Conservation (phyloP, 2,329 filamentous ascomycete species). For the Sphaerulina vaccinii region DNA sequence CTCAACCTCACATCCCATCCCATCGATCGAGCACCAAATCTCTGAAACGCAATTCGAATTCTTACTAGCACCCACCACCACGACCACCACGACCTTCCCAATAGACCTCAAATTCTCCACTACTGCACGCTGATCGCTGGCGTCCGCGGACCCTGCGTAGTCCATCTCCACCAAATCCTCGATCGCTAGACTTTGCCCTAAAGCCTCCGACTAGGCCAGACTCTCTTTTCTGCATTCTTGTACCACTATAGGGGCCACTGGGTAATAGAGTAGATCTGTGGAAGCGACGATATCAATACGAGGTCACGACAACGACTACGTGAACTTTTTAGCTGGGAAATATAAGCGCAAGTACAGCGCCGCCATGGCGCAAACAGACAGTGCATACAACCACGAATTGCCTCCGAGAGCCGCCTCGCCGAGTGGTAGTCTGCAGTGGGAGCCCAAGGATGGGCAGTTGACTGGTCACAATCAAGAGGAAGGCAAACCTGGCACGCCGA, state of each 20-base stretch:
- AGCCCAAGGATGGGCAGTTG: slow-evolving; percentile 7
- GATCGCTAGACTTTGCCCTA: background rate
- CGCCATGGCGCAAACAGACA: slow-evolving; percentile 14
- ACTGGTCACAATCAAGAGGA: slow-evolving; percentile 3
- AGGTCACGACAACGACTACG: background rate
- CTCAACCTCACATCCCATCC: background rate
- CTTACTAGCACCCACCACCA: slow-evolving; percentile 2
- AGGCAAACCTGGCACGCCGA: slow-evolving; percentile 17
- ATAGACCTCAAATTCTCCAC: background rate
- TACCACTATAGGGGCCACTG: background rate
- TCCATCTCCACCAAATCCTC: slow-evolving; percentile 1
- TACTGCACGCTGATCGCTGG: slow-evolving; percentile 2
- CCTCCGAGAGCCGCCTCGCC: slow-evolving; percentile 11
- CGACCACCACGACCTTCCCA: too few species aligned
- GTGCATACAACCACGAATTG: slow-evolving; percentile 6
- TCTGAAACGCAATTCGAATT: slow-evolving; percentile 5
- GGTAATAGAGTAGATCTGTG: background rate
- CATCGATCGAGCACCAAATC: background rate
- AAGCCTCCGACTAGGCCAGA: background rate
- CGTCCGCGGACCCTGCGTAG: slow-evolving; percentile 11
- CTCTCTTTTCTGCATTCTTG: slow-evolving; percentile 4
- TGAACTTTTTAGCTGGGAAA: background rate
- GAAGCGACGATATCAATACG: background rate
- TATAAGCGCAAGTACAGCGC: background rate
- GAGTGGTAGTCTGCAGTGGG: slow-evolving; percentile 10